These are phyloP conservation scores for Suillus variegatus DNA, from an alignment of 768 basidiomycete species.

Conservation along the genomic window DNA sequence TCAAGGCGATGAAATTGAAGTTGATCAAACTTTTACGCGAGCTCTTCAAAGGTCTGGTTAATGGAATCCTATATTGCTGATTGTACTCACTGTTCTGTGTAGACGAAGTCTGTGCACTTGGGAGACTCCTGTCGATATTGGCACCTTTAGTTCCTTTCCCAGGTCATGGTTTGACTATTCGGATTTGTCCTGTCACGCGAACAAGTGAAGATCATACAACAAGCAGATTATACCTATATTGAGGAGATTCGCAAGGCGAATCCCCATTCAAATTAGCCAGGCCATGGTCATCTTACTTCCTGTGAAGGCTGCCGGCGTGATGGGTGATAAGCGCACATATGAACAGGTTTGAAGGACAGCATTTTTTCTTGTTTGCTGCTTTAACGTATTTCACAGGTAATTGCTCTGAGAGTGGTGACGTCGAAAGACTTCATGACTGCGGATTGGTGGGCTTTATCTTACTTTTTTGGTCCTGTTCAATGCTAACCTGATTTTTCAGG, in stretches of 20 bases:
- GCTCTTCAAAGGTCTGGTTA: conserved; percentile 87
- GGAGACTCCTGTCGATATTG: conserved; percentile 91
- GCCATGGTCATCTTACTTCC: conserved; percentile 97
- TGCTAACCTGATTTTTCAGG: conserved; percentile 47
- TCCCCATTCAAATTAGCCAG: conserved; percentile 86
- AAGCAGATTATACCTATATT: conserved; percentile 94
- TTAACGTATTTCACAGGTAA: conserved; percentile 54
- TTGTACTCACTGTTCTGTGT: conserved; percentile 5
- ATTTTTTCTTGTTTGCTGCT: conserved; percentile 5
- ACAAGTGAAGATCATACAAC: conserved; percentile 89
- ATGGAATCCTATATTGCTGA: too few species aligned
- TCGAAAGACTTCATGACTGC: conserved; percentile 99
- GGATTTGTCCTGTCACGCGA: conserved; percentile 94
- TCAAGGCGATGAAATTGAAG: conserved; percentile 98
- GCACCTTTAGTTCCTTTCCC: conserved; percentile 96
- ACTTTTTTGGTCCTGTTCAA: conserved; percentile 24
- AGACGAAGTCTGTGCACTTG: conserved; percentile 97
- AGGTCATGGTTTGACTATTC: conserved; percentile 96
- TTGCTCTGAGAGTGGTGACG: conserved; percentile 91
- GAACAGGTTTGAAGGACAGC: conserved; percentile 63
- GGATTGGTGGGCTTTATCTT: conserved; percentile 91
- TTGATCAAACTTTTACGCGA: conserved; percentile 98
- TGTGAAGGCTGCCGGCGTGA: conserved; percentile 95
- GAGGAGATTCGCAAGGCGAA: conserved; percentile 95
- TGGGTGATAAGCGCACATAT: conserved; percentile 96